A percentile compares a stretch with the other conserved stretches of the same genome.
phyloP scores from a whole-genome alignment of 2,329 filamentous ascomycete genomes.

The Trichoderma sp. region DNA sequence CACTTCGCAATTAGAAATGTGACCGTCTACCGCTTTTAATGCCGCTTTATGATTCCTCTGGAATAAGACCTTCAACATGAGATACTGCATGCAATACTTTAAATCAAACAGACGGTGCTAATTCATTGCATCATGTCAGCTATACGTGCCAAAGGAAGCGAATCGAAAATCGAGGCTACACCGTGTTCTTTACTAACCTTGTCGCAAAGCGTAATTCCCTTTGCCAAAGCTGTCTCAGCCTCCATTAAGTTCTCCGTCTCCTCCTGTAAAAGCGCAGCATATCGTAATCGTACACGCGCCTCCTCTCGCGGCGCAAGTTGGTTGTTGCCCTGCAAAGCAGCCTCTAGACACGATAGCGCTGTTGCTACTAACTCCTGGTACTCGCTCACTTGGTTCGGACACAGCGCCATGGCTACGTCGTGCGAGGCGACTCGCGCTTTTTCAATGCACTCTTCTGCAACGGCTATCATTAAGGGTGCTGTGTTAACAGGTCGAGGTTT shows the following conservation, averaged over 20 bases:
- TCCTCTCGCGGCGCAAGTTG: slow-evolving; percentile 66
- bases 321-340: slow-evolving; percentile 60
- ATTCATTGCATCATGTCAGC: slow-evolving; percentile 15
- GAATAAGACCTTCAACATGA: slow-evolving; percentile 69
- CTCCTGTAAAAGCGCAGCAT: slow-evolving; percentile 69
- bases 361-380: slow-evolving; percentile 74
- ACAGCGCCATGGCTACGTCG: slow-evolving; percentile 44
- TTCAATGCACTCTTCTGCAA: slow-evolving; percentile 74
- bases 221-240: slow-evolving; percentile 70
- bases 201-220: slow-evolving; percentile 69
- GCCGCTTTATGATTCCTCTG: slow-evolving; percentile 72
- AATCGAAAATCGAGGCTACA: not conserved
- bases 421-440: slow-evolving; percentile 62
- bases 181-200: slow-evolving; percentile 47
- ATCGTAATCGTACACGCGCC: slow-evolving; percentile 68
- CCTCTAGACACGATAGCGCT: slow-evolving; percentile 71
- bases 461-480: slow-evolving; percentile 63
- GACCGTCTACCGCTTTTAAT: slow-evolving; percentile 68
- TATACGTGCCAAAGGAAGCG: not conserved
- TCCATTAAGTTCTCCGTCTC: slow-evolving; percentile 77
- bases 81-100: slow-evolving; percentile 76
- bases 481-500: slow-evolving; percentile 51
- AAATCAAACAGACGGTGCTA: slow-evolving; percentile 56
- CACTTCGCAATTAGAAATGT: slow-evolving; percentile 68
- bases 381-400: slow-evolving; percentile 53